Percentiles rank a stretch among this genome's conserved stretches.
These are phyloP conservation scores for Anthracocystis panici-leucophaei DNA, from an alignment of 1,284 basidiomycete species.

Conservation along the genomic window DNA sequence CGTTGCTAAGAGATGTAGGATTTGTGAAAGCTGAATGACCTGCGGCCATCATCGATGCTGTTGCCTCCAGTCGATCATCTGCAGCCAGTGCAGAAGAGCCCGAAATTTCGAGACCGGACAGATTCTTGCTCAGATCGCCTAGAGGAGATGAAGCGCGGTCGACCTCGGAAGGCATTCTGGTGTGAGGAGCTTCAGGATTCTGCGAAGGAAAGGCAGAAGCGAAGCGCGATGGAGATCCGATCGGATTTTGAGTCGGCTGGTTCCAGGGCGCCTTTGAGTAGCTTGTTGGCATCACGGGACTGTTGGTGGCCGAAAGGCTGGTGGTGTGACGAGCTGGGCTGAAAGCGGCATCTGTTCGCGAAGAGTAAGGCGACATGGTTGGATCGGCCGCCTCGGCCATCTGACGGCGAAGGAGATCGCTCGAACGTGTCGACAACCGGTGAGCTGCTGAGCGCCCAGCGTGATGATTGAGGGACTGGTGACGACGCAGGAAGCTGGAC, in stretches of 20 bases:
- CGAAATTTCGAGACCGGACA: slow-evolving; percentile 43
- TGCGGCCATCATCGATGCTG: slow-evolving; percentile 7
- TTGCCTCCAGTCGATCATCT: slow-evolving; percentile 18
- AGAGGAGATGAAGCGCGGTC: slow-evolving; percentile 30
- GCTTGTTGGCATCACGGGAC: slow-evolving; percentile 36
- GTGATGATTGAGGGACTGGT: slow-evolving; percentile 61
- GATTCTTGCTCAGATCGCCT: slow-evolving; percentile 21
- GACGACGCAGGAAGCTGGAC: slow-evolving; percentile 44
- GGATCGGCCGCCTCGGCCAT: slow-evolving; percentile 13
- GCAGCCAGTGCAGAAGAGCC: slow-evolving; percentile 33
- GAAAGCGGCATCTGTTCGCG: slow-evolving; percentile 29
- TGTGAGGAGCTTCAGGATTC: slow-evolving; percentile 21
- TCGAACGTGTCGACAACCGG: slow-evolving; percentile 40
- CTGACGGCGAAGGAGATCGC: slow-evolving; percentile 19
- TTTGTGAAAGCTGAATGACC: slow-evolving; percentile 17
- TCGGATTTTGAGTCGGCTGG: slow-evolving; percentile 35
- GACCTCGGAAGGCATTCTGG: slow-evolving; percentile 15
- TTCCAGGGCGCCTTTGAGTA: slow-evolving; percentile 45
- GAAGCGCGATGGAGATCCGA: slow-evolving; percentile 51
- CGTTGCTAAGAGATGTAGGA: slow-evolving; percentile 15
- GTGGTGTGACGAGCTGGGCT: slow-evolving; percentile 37
- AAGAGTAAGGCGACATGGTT: slow-evolving; percentile 19
- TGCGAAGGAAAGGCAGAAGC: slow-evolving; percentile 41
- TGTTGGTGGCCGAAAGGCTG: slow-evolving; percentile 38
- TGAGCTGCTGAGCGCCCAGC: slow-evolving; percentile 33